Evolutionary conservation across 1,284 basidiomycete genomes (phyloP), one percentile per base, ranked within the genome.

Genomic region (Vanrija humicola): DNA sequence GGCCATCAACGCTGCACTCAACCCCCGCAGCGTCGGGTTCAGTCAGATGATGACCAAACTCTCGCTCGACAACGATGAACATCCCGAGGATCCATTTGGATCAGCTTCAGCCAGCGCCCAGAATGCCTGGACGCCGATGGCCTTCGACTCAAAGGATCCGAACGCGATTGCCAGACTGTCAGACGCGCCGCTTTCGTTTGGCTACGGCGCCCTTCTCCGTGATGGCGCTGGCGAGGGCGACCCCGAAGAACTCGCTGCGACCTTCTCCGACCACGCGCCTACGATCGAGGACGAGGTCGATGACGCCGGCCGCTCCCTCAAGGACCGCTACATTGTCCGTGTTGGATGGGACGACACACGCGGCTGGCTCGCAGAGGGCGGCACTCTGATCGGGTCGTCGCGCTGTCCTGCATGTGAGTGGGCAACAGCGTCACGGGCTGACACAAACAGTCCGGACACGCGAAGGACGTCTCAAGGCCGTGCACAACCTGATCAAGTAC

Each of bases 301-400:
- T 10, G 81, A 67, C 38, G 49, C 53, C 39, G 74, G 70, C 3
- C 67, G 85, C 55, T 85, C 85, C 6, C 82, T 98, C 63, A 91
- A 88, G 68, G 93, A 92, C 1, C 82, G 88, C 48, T 94, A 98
- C 78, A 98, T 98, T 69, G 88, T 98, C 44, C 82, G 91, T 57
- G 94, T 97, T 3, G 96, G 95, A 5, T 98, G 95, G 89, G 96
- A 98, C 71, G 96, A 98, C 77, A 95, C 98, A 21, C 82, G 91
- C 38, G 90, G 91, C 6, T 98, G 94, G 91, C 87, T 95, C 68
- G 84, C 87, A 43, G 85, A 94, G 85, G 96, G 96, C 55, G 96
- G 95, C 47, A 98, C 95, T 0, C 81, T 98, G 48, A 97, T 97
- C 68, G 95, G 96, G 14, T 96, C 92, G 6, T 95, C 94, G 6